phyloP scores from a whole-genome alignment of 345 rosid species.

The Corymbia maculata region DNA sequence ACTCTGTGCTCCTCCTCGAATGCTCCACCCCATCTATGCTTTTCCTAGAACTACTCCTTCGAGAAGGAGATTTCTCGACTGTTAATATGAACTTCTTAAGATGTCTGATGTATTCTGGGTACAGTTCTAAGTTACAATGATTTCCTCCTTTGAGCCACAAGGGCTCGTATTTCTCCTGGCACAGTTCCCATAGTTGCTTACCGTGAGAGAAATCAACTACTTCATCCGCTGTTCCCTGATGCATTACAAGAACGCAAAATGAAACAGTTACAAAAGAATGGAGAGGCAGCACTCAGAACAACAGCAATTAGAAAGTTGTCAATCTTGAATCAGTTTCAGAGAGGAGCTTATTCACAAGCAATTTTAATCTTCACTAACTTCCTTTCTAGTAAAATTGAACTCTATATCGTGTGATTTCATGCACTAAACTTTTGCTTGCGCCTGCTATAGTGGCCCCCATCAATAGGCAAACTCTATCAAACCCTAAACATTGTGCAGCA shows the following conservation, averaged over 20 bases:
- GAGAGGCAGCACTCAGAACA: neutral
- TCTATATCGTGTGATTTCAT: neutral
- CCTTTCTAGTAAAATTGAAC: neutral
- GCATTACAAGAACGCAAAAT: neutral
- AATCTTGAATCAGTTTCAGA: neutral
- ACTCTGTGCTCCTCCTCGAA: conserved; percentile 46
- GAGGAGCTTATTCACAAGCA: neutral
- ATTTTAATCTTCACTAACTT: neutral
- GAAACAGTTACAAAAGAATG: neutral
- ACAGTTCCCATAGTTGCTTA: conserved; percentile 92
- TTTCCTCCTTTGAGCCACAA: conserved; percentile 89
- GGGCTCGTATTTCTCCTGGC: conserved; percentile 91
- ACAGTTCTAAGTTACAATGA: conserved; percentile 80
- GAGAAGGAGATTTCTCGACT: conserved; percentile 73
- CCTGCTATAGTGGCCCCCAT: neutral
- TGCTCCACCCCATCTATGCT: conserved; percentile 52
- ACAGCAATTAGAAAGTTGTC: neutral
- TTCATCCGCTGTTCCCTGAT: conserved; percentile 87
- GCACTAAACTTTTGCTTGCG: neutral
- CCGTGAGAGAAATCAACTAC: conserved; percentile 95
- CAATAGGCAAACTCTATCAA: neutral
- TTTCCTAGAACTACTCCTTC: conserved; percentile 49
- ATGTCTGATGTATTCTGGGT: conserved; percentile 80
- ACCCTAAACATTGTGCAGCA: neutral
- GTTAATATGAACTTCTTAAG: conserved; percentile 75